phyloP scores from a whole-genome alignment of 345 rosid species.

The Angophora floribunda region DNA sequence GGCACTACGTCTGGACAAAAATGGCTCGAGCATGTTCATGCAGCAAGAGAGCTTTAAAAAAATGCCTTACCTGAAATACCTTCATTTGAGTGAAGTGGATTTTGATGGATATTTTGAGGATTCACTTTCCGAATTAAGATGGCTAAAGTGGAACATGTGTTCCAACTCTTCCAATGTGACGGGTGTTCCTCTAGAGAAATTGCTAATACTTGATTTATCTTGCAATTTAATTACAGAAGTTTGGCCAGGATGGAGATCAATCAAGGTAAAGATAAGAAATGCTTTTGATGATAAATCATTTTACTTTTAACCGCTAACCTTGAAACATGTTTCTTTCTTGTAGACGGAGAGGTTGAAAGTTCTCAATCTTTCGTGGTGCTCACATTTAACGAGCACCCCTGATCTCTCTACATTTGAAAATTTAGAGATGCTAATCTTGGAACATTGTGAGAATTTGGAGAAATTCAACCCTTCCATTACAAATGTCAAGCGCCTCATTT shows the following conservation, averaged over 20 bases:
- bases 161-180: accelerated
- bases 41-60: accelerated
- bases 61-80: not conserved
- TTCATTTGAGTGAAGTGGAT: not conserved
- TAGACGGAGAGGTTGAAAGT: not conserved
- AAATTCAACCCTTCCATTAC: not conserved
- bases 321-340: not conserved
- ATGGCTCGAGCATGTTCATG: not conserved
- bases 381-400: not conserved
- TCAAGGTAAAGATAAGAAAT: not conserved
- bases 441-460: not conserved
- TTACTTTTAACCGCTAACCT: not conserved
- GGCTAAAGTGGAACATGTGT: not conserved
- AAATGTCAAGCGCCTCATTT: not conserved
- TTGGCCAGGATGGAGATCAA: not conserved
- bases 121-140: not conserved
- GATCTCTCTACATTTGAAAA: not conserved
- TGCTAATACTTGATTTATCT: not conserved
- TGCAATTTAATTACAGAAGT: accelerated
- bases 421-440: not conserved
- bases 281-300: not conserved
- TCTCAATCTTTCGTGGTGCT: not conserved
- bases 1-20: not conserved
- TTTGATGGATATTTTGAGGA: accelerated
- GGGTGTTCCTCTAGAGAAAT: not conserved